Conservation (phyloP, 2,329 filamentous ascomycete genomes). For the Pseudophaeomoniella oleicola region DNA sequence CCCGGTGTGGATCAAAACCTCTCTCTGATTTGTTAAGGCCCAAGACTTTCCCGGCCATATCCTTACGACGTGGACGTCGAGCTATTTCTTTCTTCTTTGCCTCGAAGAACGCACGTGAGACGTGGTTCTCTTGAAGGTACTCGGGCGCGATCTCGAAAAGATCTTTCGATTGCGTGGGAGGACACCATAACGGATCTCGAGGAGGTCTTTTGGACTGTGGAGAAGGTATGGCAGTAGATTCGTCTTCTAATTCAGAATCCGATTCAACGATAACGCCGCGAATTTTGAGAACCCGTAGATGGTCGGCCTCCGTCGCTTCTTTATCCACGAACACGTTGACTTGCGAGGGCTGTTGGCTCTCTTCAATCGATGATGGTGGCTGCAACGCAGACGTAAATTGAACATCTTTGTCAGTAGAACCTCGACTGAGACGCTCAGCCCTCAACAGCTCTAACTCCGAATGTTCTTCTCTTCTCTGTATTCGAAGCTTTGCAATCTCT, state of each 20-base stretch:
- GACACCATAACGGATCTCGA: background rate
- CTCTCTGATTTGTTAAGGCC: background rate
- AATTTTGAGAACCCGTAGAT: constrained; percentile 5
- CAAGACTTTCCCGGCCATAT: background rate
- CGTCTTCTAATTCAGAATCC: constrained; percentile 5
- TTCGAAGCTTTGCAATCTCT: no score
- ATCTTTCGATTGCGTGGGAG: background rate
- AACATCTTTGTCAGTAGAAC: no score
- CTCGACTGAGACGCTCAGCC: no score
- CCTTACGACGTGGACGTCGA: background rate
- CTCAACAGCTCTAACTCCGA: no score
- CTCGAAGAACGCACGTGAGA: background rate
- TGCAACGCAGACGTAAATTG: no score
- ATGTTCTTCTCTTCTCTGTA: no score
- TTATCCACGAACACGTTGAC: no score
- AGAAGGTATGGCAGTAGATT: background rate
- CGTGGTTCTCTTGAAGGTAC: background rate
- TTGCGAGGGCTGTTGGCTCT: no score
- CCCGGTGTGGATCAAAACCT: background rate
- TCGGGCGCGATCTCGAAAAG: background rate
- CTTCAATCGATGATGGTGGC: no score
- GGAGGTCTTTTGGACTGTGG: background rate
- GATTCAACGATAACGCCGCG: constrained; percentile 7
- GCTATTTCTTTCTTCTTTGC: background rate
- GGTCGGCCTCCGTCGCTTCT: background rate